A percentile compares a stretch with the other conserved stretches of the same genome.
Evolutionary conservation across 2,329 filamentous ascomycete genomes (phyloP).

Genomic region (Trematosphaeria pertusa): DNA sequence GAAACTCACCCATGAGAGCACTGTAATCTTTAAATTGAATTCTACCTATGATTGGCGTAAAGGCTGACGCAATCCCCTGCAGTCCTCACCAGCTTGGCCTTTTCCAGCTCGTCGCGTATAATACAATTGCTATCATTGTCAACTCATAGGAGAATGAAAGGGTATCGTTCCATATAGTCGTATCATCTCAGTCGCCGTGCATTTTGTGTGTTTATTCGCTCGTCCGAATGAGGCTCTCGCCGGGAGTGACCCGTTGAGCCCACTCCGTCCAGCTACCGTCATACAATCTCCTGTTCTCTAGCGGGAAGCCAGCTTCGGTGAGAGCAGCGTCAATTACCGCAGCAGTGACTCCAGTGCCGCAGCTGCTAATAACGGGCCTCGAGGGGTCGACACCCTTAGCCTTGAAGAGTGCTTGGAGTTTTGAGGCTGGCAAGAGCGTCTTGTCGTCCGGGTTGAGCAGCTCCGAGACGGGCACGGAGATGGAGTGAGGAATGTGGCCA

Average conservation of each 20-base stretch:
- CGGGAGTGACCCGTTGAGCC: slow-evolving; percentile 69
- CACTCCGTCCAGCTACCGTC: slow-evolving; percentile 98
- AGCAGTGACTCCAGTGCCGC: slow-evolving; percentile 93
- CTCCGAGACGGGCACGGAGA: slow-evolving; percentile 79
- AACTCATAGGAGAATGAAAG: slow-evolving; percentile 5
- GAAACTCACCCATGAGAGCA: no score
- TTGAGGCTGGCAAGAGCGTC: slow-evolving; percentile 73
- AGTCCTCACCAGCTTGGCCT: no score
- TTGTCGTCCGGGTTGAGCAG: slow-evolving; percentile 86
- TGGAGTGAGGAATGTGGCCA: slow-evolving; percentile 89
- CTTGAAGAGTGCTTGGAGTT: slow-evolving; percentile 78
- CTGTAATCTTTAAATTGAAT: no score
- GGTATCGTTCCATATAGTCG: not conserved
- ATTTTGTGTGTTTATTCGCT: slow-evolving; percentile 22
- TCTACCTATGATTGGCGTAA: no score
- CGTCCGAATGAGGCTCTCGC: slow-evolving; percentile 69
- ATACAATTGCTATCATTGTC: no score
- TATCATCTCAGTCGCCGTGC: not conserved
- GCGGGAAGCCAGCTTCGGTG: slow-evolving; percentile 76
- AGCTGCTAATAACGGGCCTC: slow-evolving; percentile 85
- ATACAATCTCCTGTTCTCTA: slow-evolving; percentile 77
- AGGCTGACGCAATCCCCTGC: no score
- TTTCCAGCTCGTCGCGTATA: no score
- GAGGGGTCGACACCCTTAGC: slow-evolving; percentile 78
- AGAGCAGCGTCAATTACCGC: slow-evolving; percentile 89